Evolutionary conservation across 2,329 filamentous ascomycete genomes (phyloP).

Genomic region (Aspergillus floridensis): DNA sequence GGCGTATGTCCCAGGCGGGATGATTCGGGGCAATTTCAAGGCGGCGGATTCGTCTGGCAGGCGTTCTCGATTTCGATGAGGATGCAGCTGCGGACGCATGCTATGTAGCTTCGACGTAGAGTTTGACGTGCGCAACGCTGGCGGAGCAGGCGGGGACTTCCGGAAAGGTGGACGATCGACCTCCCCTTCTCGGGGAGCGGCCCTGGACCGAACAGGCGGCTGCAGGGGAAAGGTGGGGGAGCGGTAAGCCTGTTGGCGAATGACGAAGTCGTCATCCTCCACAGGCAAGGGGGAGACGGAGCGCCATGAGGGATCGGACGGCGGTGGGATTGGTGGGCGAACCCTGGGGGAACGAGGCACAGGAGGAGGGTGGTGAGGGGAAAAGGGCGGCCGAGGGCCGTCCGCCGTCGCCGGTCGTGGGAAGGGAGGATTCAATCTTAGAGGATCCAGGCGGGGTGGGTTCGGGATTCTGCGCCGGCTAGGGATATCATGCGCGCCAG

Average conservation of each 20-base stretch:
- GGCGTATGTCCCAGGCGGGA: slow-evolving; percentile 14
- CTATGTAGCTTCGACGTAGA: slow-evolving; percentile 35
- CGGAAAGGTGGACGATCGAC: slow-evolving; percentile 25
- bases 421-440: slow-evolving; percentile 29
- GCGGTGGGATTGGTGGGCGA: slow-evolving; percentile 13
- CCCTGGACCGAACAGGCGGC: slow-evolving; percentile 19
- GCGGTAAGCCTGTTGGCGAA: slow-evolving; percentile 20
- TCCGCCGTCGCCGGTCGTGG: slow-evolving; percentile 24
- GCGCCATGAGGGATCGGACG: slow-evolving; percentile 18
- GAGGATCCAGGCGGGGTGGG: slow-evolving; percentile 30
- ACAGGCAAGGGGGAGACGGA: slow-evolving; percentile 17
- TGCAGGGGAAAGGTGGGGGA: slow-evolving; percentile 22
- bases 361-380: slow-evolving; percentile 23
- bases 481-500: slow-evolving; percentile 31
- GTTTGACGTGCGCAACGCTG: slow-evolving; percentile 36
- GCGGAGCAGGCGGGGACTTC: slow-evolving; percentile 26
- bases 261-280: slow-evolving; percentile 9
- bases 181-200: slow-evolving; percentile 22
- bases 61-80: slow-evolving; percentile 26
- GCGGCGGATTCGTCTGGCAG: slow-evolving; percentile 26
- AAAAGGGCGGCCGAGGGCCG: slow-evolving; percentile 18
- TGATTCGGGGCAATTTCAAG: slow-evolving; percentile 31
- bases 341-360: slow-evolving; percentile 18
- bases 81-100: slow-evolving; percentile 23
- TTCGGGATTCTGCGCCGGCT: slow-evolving; percentile 31